Evolutionary conservation across 768 basidiomycete genomes (phyloP).

Genomic region (Naematelia encephala): DNA sequence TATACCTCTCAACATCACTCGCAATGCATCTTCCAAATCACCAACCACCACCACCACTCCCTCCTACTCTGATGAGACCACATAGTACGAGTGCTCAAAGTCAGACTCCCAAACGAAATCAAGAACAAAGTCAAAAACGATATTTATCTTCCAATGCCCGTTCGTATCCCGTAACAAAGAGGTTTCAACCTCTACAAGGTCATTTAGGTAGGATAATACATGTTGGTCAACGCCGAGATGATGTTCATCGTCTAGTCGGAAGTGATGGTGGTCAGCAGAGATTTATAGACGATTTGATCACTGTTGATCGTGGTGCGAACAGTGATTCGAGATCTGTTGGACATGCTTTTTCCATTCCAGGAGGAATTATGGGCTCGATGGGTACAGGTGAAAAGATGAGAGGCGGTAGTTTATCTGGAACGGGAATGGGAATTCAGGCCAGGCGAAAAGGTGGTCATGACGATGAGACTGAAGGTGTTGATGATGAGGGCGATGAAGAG

Average conservation of each 20-base stretch:
- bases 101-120: too few relatives aligned
- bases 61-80: neutral
- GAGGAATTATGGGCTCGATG: too few relatives aligned
- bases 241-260: neutral
- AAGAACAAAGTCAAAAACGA: too few relatives aligned
- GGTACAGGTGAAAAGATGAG: too few relatives aligned
- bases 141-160: neutral
- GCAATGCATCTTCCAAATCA: neutral
- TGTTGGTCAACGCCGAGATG: neutral
- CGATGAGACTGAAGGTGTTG: neutral
- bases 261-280: too few relatives aligned
- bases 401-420: too few relatives aligned
- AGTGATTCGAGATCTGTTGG: too few relatives aligned
- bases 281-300: too few relatives aligned
- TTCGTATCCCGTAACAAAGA: neutral
- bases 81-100: too few relatives aligned
- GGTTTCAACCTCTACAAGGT: neutral
- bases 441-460: neutral
- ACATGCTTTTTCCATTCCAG: too few relatives aligned
- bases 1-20: neutral
- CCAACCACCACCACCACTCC: neutral
- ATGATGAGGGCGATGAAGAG: neutral
- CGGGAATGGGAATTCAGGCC: neutral
- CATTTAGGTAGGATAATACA: neutral
- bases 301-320: too few relatives aligned